phyloP scores from a whole-genome alignment of 2,329 filamentous ascomycete genomes.

The Clarireedia homoeocarpa region DNA sequence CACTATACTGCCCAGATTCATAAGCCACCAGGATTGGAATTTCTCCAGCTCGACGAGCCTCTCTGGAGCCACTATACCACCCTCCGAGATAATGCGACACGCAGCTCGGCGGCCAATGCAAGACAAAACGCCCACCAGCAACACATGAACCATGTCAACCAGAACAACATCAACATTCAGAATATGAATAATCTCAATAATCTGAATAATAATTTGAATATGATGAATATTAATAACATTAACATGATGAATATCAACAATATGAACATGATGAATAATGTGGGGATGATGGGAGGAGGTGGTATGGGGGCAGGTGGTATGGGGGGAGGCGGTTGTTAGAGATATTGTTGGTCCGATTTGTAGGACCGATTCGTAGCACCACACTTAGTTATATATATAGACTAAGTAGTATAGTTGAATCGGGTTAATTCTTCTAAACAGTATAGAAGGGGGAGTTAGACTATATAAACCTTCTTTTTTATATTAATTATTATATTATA shows the following conservation, averaged over 20 bases:
- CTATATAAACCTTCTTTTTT: too few relatives aligned
- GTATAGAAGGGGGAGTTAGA: too few relatives aligned
- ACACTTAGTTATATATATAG: too few relatives aligned
- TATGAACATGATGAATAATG: not conserved
- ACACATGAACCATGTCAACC: not conserved
- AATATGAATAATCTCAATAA: not conserved
- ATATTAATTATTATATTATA: too few relatives aligned
- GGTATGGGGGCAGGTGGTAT: not conserved
- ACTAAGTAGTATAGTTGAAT: too few relatives aligned
- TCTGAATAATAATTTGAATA: not conserved
- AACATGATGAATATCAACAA: conserved; percentile 4
- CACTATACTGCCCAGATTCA: not conserved
- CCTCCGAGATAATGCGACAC: not conserved
- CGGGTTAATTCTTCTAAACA: too few relatives aligned
- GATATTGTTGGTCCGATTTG: too few relatives aligned
- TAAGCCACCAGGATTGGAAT: not conserved
- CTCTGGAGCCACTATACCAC: not conserved
- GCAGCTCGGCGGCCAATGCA: not conserved
- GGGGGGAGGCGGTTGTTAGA: not conserved
- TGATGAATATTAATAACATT: conserved; percentile 4
- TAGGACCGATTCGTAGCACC: too few relatives aligned
- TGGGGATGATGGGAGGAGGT: not conserved
- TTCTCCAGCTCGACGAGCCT: not conserved
- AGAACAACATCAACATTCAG: not conserved
- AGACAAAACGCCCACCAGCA: not conserved